A percentile compares a stretch with the other conserved stretches of the same genome.
Evolutionary conservation across 2,329 filamentous ascomycete genomes (phyloP).

Genomic region (Verticillium longisporum): DNA sequence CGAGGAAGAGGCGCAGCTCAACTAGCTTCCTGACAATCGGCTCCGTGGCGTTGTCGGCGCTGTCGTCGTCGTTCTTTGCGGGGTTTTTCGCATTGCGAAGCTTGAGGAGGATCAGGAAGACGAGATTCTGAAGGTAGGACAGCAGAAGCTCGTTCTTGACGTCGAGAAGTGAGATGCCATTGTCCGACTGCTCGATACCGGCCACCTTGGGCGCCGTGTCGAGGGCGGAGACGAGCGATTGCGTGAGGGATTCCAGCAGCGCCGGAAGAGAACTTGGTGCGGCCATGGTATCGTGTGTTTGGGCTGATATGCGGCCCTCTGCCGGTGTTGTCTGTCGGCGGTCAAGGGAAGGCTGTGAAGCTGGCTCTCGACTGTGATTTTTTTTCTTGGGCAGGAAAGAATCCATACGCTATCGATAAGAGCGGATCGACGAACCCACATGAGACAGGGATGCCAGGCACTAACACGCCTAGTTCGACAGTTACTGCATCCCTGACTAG

Average conservation of each 20-base stretch:
- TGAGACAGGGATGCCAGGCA: background rate
- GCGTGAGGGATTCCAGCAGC: constrained; percentile 46
- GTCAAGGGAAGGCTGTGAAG: background rate
- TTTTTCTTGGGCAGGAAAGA: background rate
- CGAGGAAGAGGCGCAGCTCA: constrained; percentile 84
- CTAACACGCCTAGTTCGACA: background rate
- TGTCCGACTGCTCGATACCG: constrained; percentile 64
- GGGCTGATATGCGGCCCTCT: background rate
- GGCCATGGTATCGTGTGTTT: constrained; percentile 30
- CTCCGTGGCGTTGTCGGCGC: constrained; percentile 39
- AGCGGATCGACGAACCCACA: background rate
- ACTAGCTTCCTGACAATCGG: constrained; percentile 80
- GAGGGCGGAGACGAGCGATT: constrained; percentile 55
- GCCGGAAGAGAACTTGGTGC: constrained; percentile 40
- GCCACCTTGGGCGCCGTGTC: constrained; percentile 58
- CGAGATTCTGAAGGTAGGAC: constrained; percentile 90
- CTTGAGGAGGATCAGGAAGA: constrained; percentile 79
- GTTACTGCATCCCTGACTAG: background rate
- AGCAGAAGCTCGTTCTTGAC: constrained; percentile 96
- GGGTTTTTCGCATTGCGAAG: constrained; percentile 48
- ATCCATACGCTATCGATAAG: background rate
- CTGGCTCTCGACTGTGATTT: background rate
- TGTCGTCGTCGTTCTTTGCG: constrained; percentile 11
- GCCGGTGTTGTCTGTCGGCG: background rate
- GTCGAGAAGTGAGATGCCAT: constrained; percentile 91